These are phyloP conservation scores for Clavaria fumosa DNA, from an alignment of 768 basidiomycete species.

Conservation along the genomic window DNA sequence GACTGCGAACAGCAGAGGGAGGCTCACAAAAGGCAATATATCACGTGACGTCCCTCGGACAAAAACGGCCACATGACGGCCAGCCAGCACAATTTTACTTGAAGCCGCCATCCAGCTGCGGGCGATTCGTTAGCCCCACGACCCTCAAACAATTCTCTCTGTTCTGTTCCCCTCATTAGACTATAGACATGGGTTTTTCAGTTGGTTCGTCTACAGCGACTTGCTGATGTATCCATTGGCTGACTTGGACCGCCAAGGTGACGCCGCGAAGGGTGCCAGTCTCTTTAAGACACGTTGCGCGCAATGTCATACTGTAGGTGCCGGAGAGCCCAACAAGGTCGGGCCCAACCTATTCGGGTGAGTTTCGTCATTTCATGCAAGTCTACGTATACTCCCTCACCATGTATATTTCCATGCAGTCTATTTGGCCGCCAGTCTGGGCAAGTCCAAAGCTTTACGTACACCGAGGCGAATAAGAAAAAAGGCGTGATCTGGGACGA, in stretches of 20 bases:
- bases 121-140: too few relatives aligned
- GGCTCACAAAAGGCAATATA: too few relatives aligned
- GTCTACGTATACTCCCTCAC: neutral
- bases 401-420: constrained; percentile 21
- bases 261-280: constrained; percentile 76
- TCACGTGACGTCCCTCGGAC: too few relatives aligned
- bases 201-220: neutral
- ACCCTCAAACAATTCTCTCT: too few relatives aligned
- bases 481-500: constrained; percentile 84
- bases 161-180: neutral
- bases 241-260: constrained; percentile 33
- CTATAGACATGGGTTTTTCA: neutral
- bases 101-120: too few relatives aligned
- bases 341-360: constrained; percentile 93
- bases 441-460: constrained; percentile 71
- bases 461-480: constrained; percentile 90
- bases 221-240: neutral
- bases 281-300: constrained; percentile 95
- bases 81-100: too few relatives aligned
- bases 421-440: constrained; percentile 81
- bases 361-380: constrained; percentile 14
- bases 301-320: constrained; percentile 82
- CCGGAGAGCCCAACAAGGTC: constrained; percentile 71
- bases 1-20: neutral
- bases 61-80: too few relatives aligned